Evolutionary conservation across 2,329 filamentous ascomycete genomes (phyloP).

Genomic region (Cercospora sojina): DNA sequence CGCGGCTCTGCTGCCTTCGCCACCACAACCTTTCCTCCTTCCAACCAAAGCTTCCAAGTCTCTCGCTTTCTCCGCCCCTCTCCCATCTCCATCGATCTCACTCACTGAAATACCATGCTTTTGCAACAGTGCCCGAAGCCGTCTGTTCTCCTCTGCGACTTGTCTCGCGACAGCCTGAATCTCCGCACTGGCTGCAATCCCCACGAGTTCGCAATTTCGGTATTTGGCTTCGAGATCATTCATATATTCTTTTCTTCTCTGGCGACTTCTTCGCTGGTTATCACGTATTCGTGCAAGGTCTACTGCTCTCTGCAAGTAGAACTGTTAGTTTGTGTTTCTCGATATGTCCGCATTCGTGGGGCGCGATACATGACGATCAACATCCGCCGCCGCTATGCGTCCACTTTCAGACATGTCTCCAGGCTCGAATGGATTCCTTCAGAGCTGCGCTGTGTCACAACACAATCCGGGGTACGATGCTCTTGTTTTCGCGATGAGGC

Average conservation of each 20-base stretch:
- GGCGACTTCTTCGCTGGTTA: constrained; percentile 74
- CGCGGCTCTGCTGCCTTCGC: not conserved
- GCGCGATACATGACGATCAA: not conserved
- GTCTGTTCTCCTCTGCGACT: constrained; percentile 68
- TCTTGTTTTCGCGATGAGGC: not conserved
- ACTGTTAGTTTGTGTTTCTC: not conserved
- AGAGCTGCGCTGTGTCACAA: not conserved
- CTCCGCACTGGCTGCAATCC: constrained; percentile 67
- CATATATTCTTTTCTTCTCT: constrained; percentile 70
- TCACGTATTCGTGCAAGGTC: constrained; percentile 64
- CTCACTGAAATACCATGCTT: constrained; percentile 58
- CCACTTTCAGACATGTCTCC: not conserved
- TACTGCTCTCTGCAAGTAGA: constrained; percentile 6
- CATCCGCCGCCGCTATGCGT: not conserved
- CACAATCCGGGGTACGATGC: not conserved
- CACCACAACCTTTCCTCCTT: not conserved
- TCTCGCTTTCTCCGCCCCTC: not conserved
- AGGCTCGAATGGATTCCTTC: not conserved
- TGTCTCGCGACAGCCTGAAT: constrained; percentile 68
- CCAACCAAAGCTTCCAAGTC: constrained; percentile 6
- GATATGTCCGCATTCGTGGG: not conserved
- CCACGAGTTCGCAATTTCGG: constrained; percentile 62
- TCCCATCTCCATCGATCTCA: constrained; percentile 43
- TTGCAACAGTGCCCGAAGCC: constrained; percentile 60
- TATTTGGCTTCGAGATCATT: constrained; percentile 66